Percentiles rank a stretch among this genome's conserved stretches.
These are phyloP conservation scores for Erythrophleum fordii DNA, from an alignment of 306 rosid genomes.

Conservation along the genomic window DNA sequence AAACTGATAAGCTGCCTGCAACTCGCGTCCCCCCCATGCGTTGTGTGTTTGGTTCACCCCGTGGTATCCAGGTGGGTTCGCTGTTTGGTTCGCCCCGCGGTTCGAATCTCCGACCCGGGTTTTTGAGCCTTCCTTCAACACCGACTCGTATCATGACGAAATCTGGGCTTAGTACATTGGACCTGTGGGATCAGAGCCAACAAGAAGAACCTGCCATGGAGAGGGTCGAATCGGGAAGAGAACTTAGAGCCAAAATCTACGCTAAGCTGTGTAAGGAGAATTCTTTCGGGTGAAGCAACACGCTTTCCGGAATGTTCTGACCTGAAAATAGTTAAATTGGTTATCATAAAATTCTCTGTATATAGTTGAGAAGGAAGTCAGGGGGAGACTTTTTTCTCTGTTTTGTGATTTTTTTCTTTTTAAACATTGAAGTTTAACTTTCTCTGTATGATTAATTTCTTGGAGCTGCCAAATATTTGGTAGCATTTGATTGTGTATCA, in stretches of 20 bases:
- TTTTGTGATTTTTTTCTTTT: slow-evolving; percentile 30
- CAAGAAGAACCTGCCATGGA: slow-evolving; percentile 76
- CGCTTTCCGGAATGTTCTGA: slow-evolving; percentile 28
- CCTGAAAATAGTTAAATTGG: slow-evolving; percentile 27
- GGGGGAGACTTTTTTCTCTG: slow-evolving; percentile 6
- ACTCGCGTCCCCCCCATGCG: slow-evolving; percentile 37
- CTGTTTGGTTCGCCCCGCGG: slow-evolving; percentile 43
- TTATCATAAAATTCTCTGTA: slow-evolving; percentile 37
- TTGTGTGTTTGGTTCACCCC: slow-evolving; percentile 43
- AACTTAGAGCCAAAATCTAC: slow-evolving; percentile 69
- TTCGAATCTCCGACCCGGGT: slow-evolving; percentile 42
- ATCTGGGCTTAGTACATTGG: neutral
- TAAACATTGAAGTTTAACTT: neutral
- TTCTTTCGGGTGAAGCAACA: slow-evolving; percentile 41
- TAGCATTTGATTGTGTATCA: slow-evolving; percentile 32
- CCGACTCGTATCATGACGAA: slow-evolving; percentile 26
- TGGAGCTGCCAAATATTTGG: slow-evolving; percentile 39
- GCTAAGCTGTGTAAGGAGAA: slow-evolving; percentile 70
- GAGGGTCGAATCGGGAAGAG: slow-evolving; percentile 85
- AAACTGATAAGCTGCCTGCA: slow-evolving; percentile 42
- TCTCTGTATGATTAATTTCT: slow-evolving; percentile 36
- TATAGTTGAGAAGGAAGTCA: slow-evolving; percentile 35
- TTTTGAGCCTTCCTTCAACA: slow-evolving; percentile 33
- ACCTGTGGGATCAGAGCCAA: slow-evolving; percentile 41
- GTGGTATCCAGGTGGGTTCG: slow-evolving; percentile 3